Base-by-base conservation (phyloP, 2,329 filamentous ascomycete genomes). In the Phialophora expanda region DNA sequence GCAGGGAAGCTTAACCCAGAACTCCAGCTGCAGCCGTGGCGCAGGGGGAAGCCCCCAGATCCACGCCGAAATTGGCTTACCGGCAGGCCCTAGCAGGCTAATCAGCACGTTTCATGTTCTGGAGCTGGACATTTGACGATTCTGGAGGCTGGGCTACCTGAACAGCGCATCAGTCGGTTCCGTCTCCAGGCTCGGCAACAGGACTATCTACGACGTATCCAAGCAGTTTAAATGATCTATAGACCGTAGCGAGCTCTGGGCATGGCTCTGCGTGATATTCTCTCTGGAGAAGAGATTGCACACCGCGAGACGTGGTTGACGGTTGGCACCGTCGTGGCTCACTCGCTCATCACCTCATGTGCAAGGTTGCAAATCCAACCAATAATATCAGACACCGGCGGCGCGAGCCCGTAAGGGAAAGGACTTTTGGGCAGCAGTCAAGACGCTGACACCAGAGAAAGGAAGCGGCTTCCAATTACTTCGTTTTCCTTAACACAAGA, bases 11-110 rank as follows among this genome's bases (percentile, higher is more conserved):
- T 17, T 50, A 24, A 51, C 48, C 48, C 20, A 51, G 48, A 51
- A 51, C 24, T 11, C 53, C 53, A 55, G 8, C 12, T 55, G 22
- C 28, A 55, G 12, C n/a, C 17, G 46, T 28, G 58, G 58, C 58
- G 58, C 48, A 41, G 24, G 58, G 58, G 28, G 30, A 32, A 5
- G 58, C 44, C 48, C n/a, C 44, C 46, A 57, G 20, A n/a, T 57
- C 58, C 12, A 41, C 2, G 48, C 46, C 58, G 20, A 53, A 54
- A 61, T 53, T 51, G 58, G 58, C 58, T 41, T 38, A 61, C 41
- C 41, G 44, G 2, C 41, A 20, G 14, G 22, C 12, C 44, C 26
- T 22, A 22, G 41, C 2, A 51, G 20, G 26, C 44, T 60, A 38
- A 51, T 50, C 56, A 48, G 12, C 48, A 61, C 46, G 46, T 61